Conservation (phyloP, 805 yeast species). For the Alloascoidea africana region DNA sequence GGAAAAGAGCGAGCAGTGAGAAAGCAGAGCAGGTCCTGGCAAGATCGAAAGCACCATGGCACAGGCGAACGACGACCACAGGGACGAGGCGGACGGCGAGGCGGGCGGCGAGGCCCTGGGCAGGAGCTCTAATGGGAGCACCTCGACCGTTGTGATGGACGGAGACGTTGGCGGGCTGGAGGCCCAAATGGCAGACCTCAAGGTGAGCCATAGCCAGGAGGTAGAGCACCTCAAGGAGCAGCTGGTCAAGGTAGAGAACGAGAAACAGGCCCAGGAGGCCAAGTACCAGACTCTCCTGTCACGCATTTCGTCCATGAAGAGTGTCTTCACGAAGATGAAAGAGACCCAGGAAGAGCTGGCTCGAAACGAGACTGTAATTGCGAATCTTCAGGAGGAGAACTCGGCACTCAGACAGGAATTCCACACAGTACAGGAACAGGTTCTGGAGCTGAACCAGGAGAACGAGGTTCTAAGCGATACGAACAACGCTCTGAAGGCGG, state of each 20-base stretch:
- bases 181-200: too few relatives aligned
- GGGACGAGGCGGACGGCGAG: too few relatives aligned
- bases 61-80: too few relatives aligned
- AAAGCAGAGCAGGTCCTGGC: too few relatives aligned
- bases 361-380: neutral
- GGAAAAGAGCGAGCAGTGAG: too few relatives aligned
- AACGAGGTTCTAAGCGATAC: neutral
- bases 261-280: neutral
- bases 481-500: neutral
- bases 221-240: neutral
- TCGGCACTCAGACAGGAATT: neutral
- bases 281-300: neutral
- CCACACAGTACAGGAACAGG: neutral
- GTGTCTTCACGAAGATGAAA: slow-evolving; percentile 1
- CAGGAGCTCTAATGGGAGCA: too few relatives aligned
- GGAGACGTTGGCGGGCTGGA: too few relatives aligned
- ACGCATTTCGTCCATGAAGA: slow-evolving; percentile 2
- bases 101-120: too few relatives aligned
- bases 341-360: neutral
- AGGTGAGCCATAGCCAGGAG: too few relatives aligned
- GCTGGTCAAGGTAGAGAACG: neutral
- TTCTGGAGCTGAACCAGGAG: neutral
- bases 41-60: too few relatives aligned
- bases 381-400: neutral
- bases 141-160: too few relatives aligned